Evolutionary conservation across 148 eudicot genomes (phyloP).

Genomic region (Heliamphora exappendiculata): DNA sequence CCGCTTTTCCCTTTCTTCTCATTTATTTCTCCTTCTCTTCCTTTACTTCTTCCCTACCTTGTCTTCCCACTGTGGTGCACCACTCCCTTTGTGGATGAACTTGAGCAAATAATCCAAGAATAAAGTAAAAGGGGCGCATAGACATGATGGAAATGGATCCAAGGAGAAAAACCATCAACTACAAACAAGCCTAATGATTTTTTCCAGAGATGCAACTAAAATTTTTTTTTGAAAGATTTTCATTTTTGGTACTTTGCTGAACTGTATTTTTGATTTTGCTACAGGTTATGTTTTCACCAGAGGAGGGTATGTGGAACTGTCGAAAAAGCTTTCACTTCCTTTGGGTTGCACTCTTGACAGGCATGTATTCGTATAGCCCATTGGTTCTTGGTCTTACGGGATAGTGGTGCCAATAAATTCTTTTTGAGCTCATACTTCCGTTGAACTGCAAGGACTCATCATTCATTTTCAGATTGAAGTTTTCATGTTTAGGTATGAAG

Average conservation of each 20-base stretch:
- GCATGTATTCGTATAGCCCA: constrained; percentile 26
- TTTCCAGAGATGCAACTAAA: neutral
- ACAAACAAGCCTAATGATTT: neutral
- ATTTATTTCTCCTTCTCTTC: neutral
- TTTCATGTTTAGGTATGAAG: constrained; percentile 67
- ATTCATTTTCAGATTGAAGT: neutral
- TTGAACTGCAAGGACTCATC: neutral
- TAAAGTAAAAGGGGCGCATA: neutral
- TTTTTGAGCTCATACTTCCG: neutral
- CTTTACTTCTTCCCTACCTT: neutral
- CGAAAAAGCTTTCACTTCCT: constrained; percentile 81
- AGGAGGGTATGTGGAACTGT: constrained; percentile 88
- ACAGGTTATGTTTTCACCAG: constrained; percentile 87
- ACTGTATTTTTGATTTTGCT: constrained; percentile 6
- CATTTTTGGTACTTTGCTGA: neutral
- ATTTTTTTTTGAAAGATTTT: neutral
- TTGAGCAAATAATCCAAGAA: neutral
- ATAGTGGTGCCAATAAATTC: neutral
- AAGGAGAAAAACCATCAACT: neutral
- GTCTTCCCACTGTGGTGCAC: neutral
- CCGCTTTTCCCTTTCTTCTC: neutral
- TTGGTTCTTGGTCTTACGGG: neutral
- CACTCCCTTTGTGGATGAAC: neutral
- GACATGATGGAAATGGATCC: neutral
- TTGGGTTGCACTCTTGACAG: constrained; percentile 86